Conservation (phyloP, 2,329 filamentous ascomycete genomes). For the Botrytis paeoniae region DNA sequence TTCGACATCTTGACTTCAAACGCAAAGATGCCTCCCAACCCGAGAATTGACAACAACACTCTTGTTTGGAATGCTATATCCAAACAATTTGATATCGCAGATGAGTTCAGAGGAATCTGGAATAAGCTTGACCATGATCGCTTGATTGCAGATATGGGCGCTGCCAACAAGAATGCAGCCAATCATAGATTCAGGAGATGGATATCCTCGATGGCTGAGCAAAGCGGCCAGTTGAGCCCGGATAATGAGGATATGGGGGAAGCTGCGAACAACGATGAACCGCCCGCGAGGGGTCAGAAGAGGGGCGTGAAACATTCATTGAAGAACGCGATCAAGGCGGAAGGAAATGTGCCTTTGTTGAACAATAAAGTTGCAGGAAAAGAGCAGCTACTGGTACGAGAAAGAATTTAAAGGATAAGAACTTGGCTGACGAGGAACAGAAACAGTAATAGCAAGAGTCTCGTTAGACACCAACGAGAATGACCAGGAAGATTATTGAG, state of each 20-base stretch:
- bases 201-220: background rate
- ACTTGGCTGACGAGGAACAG: background rate
- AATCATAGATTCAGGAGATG: slow-evolving; percentile 5
- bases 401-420: background rate
- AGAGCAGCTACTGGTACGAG: background rate
- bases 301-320: background rate
- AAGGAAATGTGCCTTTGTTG: background rate
- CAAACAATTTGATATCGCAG: background rate
- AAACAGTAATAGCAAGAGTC: background rate
- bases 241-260: background rate
- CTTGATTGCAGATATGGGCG: background rate
- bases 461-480: background rate
- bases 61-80: background rate
- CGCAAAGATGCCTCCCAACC: background rate
- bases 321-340: background rate
- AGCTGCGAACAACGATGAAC: background rate
- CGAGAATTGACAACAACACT: background rate
- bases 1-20: background rate
- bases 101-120: background rate
- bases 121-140: background rate
- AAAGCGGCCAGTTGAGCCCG: background rate
- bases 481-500: background rate
- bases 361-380: background rate
- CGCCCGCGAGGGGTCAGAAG: background rate
- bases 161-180: slow-evolving; percentile 4